phyloP scores from a whole-genome alignment of 202 grass and related monocot species.

The Cymbopogon flexuosus region DNA sequence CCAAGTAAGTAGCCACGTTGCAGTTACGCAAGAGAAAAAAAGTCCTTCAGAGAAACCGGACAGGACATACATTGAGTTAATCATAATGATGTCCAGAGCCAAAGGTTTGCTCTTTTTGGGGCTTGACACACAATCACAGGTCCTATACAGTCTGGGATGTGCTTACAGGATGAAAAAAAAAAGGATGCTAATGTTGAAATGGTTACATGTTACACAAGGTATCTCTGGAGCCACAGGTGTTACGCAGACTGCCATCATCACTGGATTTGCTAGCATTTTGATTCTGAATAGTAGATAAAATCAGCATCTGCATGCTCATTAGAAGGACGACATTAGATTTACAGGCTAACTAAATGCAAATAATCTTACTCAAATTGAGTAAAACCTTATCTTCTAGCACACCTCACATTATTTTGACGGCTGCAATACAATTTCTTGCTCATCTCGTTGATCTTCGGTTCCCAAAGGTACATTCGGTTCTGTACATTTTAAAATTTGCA shows the following conservation, averaged over 20 bases:
- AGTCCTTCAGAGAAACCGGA: neutral
- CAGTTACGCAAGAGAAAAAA: too few relatives aligned
- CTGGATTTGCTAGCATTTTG: neutral
- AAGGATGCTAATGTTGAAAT: slow-evolving; percentile 1
- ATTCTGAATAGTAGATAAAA: slow-evolving; percentile 1
- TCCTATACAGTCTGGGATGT: slow-evolving; percentile 16
- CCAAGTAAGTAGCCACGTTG: neutral
- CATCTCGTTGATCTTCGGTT: slow-evolving; percentile 33
- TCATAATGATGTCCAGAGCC: neutral
- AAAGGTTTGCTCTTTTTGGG: neutral
- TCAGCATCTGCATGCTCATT: slow-evolving; percentile 16
- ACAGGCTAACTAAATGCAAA: slow-evolving; percentile 19
- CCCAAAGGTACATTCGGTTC: slow-evolving; percentile 42
- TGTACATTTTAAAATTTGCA: slow-evolving; percentile 31
- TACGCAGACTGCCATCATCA: neutral
- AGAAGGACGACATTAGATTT: neutral
- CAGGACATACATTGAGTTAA: neutral
- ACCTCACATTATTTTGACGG: slow-evolving; percentile 49
- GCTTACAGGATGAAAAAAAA: slow-evolving; percentile 5
- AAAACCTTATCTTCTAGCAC: slow-evolving; percentile 37
- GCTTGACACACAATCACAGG: neutral
- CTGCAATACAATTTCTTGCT: slow-evolving; percentile 39
- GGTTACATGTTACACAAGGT: neutral
- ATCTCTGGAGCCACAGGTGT: neutral
- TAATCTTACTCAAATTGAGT: slow-evolving; percentile 7